A percentile compares a stretch with the other conserved stretches of the same genome.
phyloP scores from a whole-genome alignment of 73 alveolate species.

The Tetrahymena elliotti region DNA sequence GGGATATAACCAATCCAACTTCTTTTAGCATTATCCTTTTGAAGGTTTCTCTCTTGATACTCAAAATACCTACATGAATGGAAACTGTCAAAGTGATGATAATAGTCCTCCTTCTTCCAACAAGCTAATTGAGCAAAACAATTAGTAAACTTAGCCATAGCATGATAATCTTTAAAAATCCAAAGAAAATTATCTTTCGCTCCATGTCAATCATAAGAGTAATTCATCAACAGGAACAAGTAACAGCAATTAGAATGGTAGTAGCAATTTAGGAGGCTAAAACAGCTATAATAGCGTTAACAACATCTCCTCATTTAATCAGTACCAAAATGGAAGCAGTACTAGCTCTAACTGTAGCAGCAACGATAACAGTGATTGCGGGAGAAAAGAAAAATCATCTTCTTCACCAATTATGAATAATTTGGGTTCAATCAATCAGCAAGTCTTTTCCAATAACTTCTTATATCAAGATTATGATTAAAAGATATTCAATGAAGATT shows the following conservation, averaged over 20 bases:
- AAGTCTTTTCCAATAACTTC: neutral
- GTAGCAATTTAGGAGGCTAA: neutral
- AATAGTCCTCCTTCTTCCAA: neutral
- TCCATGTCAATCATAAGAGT: neutral
- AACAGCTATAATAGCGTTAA: neutral
- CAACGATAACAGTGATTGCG: neutral
- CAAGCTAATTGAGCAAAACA: neutral
- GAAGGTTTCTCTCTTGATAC: neutral
- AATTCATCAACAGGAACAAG: neutral
- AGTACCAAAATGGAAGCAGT: neutral
- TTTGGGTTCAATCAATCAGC: neutral
- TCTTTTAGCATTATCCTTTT: neutral
- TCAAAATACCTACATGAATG: neutral
- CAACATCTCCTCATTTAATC: neutral
- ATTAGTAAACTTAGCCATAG: neutral
- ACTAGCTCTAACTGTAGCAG: neutral
- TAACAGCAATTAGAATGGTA: neutral
- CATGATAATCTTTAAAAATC: no score
- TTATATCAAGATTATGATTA: neutral
- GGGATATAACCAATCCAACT: neutral
- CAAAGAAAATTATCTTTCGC: neutral
- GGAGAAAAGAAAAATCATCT: neutral
- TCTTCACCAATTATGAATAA: neutral
- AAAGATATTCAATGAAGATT: neutral
- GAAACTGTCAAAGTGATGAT: neutral